Conservation (phyloP, 352 stramenopile species). For the Pythium dissotocum region DNA sequence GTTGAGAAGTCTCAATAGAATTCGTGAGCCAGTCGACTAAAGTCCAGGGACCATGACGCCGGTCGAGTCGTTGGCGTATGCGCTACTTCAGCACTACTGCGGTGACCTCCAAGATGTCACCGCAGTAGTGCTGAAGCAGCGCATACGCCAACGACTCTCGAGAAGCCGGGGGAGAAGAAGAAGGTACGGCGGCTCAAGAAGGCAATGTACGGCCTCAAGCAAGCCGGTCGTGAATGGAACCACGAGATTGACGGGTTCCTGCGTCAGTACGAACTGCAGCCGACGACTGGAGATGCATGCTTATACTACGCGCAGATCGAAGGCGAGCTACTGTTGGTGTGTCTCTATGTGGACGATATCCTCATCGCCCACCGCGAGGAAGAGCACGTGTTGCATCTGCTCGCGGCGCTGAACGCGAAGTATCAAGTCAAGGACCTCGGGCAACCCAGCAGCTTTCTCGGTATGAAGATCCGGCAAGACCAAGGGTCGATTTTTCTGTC, state of each 20-base stretch:
- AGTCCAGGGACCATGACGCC: not conserved
- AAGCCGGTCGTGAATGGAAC: not conserved
- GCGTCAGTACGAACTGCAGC: not conserved
- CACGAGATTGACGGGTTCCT: conserved; percentile 5
- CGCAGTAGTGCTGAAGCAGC: not conserved
- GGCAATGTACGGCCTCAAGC: not conserved
- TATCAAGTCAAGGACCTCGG: conserved; percentile 18
- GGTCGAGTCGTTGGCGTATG: not conserved
- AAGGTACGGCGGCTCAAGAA: not conserved
- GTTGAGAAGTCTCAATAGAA: no score
- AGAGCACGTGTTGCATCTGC: not conserved
- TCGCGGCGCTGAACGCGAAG: not conserved
- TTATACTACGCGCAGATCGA: not conserved
- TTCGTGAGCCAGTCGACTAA: no score
- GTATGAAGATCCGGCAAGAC: not conserved
- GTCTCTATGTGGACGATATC: conserved; percentile 19
- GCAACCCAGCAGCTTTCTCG: conserved; percentile 4
- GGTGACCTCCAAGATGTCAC: not conserved
- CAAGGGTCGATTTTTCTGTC: no score
- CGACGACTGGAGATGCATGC: conserved; percentile 5
- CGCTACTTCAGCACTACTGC: not conserved
- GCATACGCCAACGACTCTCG: not conserved
- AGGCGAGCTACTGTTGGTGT: not conserved
- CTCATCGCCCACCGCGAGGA: not conserved
- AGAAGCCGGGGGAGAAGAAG: not conserved